Evolutionary conservation across 2,329 filamentous ascomycete genomes (phyloP), one percentile per base, ranked within the genome.

Genomic region (Orbilia blumenaviensis): DNA sequence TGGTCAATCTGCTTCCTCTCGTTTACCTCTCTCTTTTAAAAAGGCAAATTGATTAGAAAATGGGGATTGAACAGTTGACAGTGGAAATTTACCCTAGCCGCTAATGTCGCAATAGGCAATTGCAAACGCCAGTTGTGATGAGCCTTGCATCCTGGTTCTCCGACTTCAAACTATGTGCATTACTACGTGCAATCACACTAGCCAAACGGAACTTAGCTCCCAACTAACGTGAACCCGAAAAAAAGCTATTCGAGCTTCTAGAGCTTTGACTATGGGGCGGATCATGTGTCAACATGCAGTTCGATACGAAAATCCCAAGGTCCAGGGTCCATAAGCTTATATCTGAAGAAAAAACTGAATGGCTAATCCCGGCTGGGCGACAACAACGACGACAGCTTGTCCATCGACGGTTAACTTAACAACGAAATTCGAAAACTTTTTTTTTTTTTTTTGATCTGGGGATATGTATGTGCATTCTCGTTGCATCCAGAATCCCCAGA

Each of bases 271-370:
- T 25, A 42, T 44, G 27, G n/a, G 48, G 18, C 46, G 27, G 54
- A 75, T 75, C 71, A 75, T 67, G 71, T 75, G 71, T 75, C 63
- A 46, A 60, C 46, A 36, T 68, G 71, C 71, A 75, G 62, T 63
- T 75, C 71, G 71, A 75, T 54, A 75, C 71, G 71, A 75, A 50
- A 56, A 38, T 38, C 25, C 34, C 36, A 12, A 36, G 58, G 42
- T 44, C 62, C 66, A 32, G 71, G 71, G 62, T 68, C 58, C 62
- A 68, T 64, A 48, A 75, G 71, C 71, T 75, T 75, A 75, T 63
- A 41, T 23, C 41, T 16, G 32, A 54, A 7, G 14, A 16, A 56
- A 29, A 68, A 21, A 23, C 34, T 46, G 25, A 61, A 61, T 61
- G 54, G 38, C 23, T n/a, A 63, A 18, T 69, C 18, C 34, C 3